Evolutionary conservation across 2,329 filamentous ascomycete species (phyloP), one percentile per base, ranked within the genome.

Genomic region (Nothopassalora personata): DNA sequence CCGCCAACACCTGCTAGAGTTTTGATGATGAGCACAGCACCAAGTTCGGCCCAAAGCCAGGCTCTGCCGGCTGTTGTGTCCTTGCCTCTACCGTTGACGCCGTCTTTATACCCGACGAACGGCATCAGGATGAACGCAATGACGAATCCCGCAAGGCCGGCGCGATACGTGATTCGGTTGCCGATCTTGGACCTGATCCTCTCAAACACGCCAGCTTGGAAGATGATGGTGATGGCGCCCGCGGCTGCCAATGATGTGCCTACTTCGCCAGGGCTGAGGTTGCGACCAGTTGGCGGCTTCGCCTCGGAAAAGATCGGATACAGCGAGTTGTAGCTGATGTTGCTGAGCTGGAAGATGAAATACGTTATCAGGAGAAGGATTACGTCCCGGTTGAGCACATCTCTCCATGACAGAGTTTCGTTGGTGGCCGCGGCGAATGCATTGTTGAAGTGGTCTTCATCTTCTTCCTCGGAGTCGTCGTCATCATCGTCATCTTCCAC

Each of bases 281-380:
- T 80, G 45, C 94, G 87, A 18, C 94, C 94, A 0, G 86, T 87
- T 0, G 94, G 94, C 0, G 86, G 80, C 0, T 82, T 74, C 0
- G 88, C 86, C 56, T 92, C 86, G 0, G 88, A 90, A 68, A 97
- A 99, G 56, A 97, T 93, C 0, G 94, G 94, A 68, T 95, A 99
- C 0, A 99, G 79, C 18, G 90, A 93, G 75, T 96, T 97, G 81
- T 92, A 99, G 3, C 91, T 91, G 65, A 97, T 91, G 73, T 97
- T 97, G 61, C 89, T 87, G 5, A 99, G 81, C 69, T 97, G 92
- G 71, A 97, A 99, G 53, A 97, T 87, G 47, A 97, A 83, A 70
- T 96, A 97, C 0, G 92, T 95, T 54, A 84, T 73, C 5, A 99
- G 82, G 0, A 99, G 82, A 2, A 95, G 78, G 11, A 97, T 73